Base-by-base conservation (phyloP, 305 asterid genomes). In the Rubia balearica region DNA sequence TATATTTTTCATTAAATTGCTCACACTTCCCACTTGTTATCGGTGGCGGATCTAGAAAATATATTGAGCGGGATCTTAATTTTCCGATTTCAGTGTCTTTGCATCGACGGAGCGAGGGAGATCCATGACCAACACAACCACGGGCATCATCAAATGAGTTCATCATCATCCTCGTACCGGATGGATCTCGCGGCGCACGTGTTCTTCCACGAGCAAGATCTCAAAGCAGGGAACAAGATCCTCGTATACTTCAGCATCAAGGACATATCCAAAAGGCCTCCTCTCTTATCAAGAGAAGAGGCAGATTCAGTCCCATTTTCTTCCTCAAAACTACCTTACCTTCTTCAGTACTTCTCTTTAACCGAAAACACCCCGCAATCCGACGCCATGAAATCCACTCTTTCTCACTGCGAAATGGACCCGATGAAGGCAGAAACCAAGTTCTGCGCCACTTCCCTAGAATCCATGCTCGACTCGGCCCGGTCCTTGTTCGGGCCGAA, bases 391-490 rank as follows among this genome's bases (percentile, higher is more conserved):
- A 60, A 59, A 73, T 65, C 69, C 8, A 87, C 98, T 0, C 95
- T 92, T n/a, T 72, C 69, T 43, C 98, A 88, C 80, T 92, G 98
- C 3, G 97, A 92, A 64, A 70, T 61, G 70, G 77, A 83, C 9
- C 84, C 98, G 0, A 68, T 87, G 48, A 49, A 71, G 57, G 91
- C 91, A 0, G 98, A 92, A 70, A 78, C 82, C n/a, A 92, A 89
- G 68, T 87, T 86, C 71, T 92, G 98, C 43, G 89, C 95, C 41
- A 83, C 93, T 17, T 88, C 96, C 0, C 64, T 92, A 5, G 97
- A 92, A 49, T 80, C 81, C 77, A 76, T 92, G 95, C 82, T 92
- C 9, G 97, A 88, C 48, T 83, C 90, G 1, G 68, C 84, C 5
- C 46, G 14, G 0, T 51, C 48, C 4, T 46, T 85, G 5, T 84